A percentile compares a stretch with the other conserved stretches of the same genome.
Evolutionary conservation across 148 eudicot genomes (phyloP).

Genomic region (Heliamphora exappendiculata): DNA sequence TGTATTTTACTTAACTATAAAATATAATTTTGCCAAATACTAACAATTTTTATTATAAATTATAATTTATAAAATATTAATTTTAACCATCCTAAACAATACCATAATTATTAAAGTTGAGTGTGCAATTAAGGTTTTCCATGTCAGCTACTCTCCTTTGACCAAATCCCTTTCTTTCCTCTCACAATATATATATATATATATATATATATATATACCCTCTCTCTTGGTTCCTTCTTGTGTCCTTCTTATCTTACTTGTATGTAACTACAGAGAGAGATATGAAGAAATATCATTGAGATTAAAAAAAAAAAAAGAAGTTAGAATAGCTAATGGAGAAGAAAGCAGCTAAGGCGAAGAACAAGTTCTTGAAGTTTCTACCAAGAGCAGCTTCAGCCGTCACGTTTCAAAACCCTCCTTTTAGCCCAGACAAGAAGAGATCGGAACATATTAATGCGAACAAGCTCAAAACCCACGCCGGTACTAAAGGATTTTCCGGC

Average conservation of each 20-base stretch:
- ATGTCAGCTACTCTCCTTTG: conserved; percentile 7
- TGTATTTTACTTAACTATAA: too few relatives aligned
- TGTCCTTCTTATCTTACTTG: not conserved
- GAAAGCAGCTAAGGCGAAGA: conserved; percentile 24
- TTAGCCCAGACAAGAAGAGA: conserved; percentile 45
- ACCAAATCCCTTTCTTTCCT: not conserved
- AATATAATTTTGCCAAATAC: too few relatives aligned
- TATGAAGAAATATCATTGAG: not conserved
- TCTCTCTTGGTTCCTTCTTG: not conserved
- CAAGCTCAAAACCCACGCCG: conserved; percentile 17
- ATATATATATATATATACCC: too few relatives aligned
- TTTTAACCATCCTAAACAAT: too few relatives aligned
- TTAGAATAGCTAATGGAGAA: not conserved
- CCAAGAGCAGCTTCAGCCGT: conserved; percentile 52
- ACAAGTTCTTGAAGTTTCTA: conserved; percentile 48
- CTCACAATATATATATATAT: too few relatives aligned
- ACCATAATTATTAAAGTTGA: too few relatives aligned
- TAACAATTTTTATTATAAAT: too few relatives aligned
- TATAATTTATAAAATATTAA: too few relatives aligned
- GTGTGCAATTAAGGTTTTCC: not conserved
- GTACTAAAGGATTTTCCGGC: conserved; percentile 53
- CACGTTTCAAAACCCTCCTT: conserved; percentile 46
- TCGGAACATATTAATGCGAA: not conserved
- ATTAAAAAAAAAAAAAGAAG: not conserved
- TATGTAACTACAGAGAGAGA: not conserved